phyloP scores from a whole-genome alignment of 257 asterid genomes.

The Ajuga chamaepitys region DNA sequence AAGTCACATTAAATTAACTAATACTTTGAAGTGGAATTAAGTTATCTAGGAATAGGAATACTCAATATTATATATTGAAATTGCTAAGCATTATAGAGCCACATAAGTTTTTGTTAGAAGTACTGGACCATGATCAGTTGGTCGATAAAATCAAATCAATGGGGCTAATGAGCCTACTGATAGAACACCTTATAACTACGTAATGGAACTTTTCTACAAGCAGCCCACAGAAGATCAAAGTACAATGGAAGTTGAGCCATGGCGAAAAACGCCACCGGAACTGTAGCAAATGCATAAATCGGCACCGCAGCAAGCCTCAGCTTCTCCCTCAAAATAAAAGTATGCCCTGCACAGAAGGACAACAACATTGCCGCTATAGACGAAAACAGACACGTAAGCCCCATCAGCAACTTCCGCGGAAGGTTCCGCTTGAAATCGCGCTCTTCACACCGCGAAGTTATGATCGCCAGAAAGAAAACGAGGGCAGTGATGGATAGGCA shows the following conservation, averaged over 20 bases:
- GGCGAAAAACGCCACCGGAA: slow-evolving; percentile 41
- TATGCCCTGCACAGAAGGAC: slow-evolving; percentile 57
- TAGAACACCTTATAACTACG: slow-evolving; percentile 33
- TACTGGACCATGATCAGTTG: too few relatives aligned
- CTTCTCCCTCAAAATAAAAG: slow-evolving; percentile 31
- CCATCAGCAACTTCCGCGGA: slow-evolving; percentile 46
- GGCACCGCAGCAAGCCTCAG: slow-evolving; percentile 29
- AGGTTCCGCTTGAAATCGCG: slow-evolving; percentile 32
- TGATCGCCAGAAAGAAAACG: slow-evolving; percentile 50
- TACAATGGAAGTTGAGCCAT: slow-evolving; percentile 43
- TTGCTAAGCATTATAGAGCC: too few relatives aligned
- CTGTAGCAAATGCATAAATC: slow-evolving; percentile 30
- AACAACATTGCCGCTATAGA: slow-evolving; percentile 50
- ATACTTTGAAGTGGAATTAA: too few relatives aligned
- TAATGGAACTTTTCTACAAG: slow-evolving; percentile 25
- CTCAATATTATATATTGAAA: too few relatives aligned
- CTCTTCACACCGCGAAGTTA: slow-evolving; percentile 48
- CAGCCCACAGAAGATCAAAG: slow-evolving; percentile 48
- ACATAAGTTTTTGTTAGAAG: too few relatives aligned
- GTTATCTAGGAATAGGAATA: too few relatives aligned
- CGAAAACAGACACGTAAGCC: slow-evolving; percentile 38
- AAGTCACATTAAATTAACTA: too few relatives aligned
- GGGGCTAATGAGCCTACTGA: not conserved
- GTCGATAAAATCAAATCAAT: too few relatives aligned
- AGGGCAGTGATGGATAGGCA: slow-evolving; percentile 56